Conservation (phyloP, 208 protist species). For the Tritrichomonas musculus region DNA sequence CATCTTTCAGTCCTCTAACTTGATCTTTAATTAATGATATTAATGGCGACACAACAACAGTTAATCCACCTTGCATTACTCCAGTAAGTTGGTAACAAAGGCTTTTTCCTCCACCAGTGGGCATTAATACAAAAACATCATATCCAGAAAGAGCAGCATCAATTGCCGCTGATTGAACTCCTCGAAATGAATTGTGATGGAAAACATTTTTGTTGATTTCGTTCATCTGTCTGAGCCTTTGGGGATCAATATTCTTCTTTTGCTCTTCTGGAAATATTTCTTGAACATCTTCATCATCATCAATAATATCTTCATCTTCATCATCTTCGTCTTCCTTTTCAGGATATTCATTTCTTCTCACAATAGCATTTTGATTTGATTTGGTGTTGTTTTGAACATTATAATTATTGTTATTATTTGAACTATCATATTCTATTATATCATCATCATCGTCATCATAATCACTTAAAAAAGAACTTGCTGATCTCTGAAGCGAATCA, state of each 20-base stretch:
- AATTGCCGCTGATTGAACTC: background rate
- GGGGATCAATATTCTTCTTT: background rate
- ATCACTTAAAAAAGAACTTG: no score
- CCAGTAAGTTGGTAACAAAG: constrained; percentile 53
- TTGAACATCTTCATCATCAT: background rate
- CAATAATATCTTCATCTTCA: background rate
- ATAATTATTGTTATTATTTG: no score
- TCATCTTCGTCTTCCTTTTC: no score
- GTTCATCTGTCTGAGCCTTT: background rate
- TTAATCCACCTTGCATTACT: background rate
- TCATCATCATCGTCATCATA: no score
- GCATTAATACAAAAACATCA: constrained; percentile 48
- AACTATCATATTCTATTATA: no score
- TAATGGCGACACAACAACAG: constrained; percentile 51
- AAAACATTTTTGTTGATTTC: background rate
- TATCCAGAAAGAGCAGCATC: background rate
- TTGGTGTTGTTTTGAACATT: no score
- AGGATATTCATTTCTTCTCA: no score
- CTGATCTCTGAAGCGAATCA: no score
- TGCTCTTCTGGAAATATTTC: background rate
- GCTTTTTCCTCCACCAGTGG: constrained; percentile 50
- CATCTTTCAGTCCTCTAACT: constrained; percentile 36
- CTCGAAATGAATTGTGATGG: background rate
- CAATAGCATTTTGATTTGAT: no score
- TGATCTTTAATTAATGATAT: constrained; percentile 56